phyloP scores from a whole-genome alignment of 169 alveolate species.

The Plasmodium cynomolgi region DNA sequence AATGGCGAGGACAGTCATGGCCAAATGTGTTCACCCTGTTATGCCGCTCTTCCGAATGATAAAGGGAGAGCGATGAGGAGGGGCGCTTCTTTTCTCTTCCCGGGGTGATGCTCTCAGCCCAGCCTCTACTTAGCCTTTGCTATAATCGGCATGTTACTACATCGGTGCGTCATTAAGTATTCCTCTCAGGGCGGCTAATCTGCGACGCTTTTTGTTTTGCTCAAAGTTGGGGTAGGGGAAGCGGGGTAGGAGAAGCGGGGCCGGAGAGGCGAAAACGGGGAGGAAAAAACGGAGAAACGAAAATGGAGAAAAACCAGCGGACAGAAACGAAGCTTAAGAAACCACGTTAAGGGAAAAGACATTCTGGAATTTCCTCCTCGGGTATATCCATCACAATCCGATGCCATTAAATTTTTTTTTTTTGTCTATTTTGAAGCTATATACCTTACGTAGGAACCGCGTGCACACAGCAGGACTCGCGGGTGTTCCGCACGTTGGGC shows the following conservation, averaged over 20 bases:
- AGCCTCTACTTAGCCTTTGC: background rate
- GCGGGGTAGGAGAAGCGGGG: background rate
- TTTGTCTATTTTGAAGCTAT: background rate
- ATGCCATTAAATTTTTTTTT: background rate
- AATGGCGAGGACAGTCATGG: background rate
- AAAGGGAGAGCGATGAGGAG: background rate
- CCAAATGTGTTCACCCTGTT: background rate
- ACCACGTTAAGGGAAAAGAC: background rate
- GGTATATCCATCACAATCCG: background rate
- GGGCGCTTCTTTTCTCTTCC: background rate
- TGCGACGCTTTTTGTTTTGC: background rate
- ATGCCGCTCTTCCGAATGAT: background rate
- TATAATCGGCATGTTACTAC: background rate
- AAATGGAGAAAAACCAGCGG: background rate
- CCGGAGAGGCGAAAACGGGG: background rate
- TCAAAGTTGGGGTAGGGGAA: background rate
- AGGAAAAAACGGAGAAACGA: slow-evolving; percentile 8
- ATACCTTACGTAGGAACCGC: background rate
- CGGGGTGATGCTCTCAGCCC: background rate
- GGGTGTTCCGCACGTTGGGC: background rate
- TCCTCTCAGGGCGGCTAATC: background rate
- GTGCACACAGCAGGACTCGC: background rate
- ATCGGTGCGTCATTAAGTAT: background rate
- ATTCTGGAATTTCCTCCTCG: background rate
- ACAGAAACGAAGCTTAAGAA: background rate